Evolutionary conservation across 352 stramenopile genomes (phyloP).

Genomic region (Globisporangium spinosum): DNA sequence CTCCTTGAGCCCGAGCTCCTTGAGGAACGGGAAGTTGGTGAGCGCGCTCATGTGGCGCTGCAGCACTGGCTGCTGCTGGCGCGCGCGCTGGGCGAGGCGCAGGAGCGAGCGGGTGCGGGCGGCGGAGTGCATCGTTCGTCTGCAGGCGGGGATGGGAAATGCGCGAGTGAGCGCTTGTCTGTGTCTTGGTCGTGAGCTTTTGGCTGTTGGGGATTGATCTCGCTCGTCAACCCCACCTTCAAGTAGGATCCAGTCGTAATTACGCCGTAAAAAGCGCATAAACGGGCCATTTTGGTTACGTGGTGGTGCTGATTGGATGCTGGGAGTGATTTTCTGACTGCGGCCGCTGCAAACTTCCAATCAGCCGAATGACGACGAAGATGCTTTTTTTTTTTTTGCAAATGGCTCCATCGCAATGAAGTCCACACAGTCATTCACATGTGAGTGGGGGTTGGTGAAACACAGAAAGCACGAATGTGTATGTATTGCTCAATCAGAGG

Average conservation of each 20-base stretch:
- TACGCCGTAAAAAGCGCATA: slow-evolving; percentile 11
- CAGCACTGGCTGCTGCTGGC: slow-evolving; percentile 9
- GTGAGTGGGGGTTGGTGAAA: background rate
- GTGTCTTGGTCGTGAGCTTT: background rate
- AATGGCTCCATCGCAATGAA: background rate
- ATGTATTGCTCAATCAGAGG: background rate
- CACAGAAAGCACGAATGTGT: background rate
- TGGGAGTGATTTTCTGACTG: background rate
- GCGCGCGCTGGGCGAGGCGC: slow-evolving; percentile 10
- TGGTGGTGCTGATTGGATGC: background rate
- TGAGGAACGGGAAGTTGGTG: slow-evolving; percentile 70
- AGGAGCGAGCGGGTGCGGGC: slow-evolving; percentile 15
- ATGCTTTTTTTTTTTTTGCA: too few species aligned
- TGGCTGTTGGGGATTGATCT: background rate
- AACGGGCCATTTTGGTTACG: slow-evolving; percentile 4
- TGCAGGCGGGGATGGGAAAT: slow-evolving; percentile 2
- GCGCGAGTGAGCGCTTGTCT: slow-evolving; percentile 7
- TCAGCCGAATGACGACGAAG: too few species aligned
- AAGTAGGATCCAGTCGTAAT: slow-evolving; percentile 13
- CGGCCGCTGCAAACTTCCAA: too few species aligned
- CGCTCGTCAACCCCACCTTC: slow-evolving; percentile 9
- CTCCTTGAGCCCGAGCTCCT: slow-evolving; percentile 74
- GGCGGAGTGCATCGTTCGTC: slow-evolving; percentile 16
- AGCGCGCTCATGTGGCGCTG: slow-evolving; percentile 40
- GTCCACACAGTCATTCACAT: background rate